Evolutionary conservation across 371 early-diverging fungal genomes (phyloP).

Genomic region (Rhizomucor pusillus): DNA sequence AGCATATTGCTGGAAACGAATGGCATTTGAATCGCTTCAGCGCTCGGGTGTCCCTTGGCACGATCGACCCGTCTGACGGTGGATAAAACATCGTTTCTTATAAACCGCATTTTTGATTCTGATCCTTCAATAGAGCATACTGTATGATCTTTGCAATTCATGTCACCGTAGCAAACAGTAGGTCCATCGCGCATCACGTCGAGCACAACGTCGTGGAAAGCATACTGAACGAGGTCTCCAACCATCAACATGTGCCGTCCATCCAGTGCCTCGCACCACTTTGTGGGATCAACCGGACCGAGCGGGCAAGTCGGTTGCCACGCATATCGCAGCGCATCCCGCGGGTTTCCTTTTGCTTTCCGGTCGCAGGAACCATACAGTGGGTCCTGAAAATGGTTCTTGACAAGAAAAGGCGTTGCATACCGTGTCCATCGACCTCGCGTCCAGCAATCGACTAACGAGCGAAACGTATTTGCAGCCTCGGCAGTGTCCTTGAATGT

Average conservation of each 20-base stretch:
- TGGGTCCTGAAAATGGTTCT: conserved; percentile 43
- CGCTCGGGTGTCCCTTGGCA: conserved; percentile 32
- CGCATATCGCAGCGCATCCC: conserved; percentile 4
- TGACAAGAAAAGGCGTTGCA: background rate
- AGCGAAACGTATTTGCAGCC: conserved; percentile 10
- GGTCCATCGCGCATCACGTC: conserved; percentile 48
- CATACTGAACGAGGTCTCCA: conserved; percentile 57
- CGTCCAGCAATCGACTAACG: conserved; percentile 19
- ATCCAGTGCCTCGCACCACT: conserved; percentile 34
- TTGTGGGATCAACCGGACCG: conserved; percentile 1
- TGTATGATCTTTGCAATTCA: conserved; percentile 55
- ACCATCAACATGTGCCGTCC: conserved; percentile 47
- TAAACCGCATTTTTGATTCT: conserved; percentile 32
- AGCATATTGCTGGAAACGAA: conserved; percentile 45
- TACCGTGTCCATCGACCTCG: conserved; percentile 5
- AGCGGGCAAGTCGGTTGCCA: conserved; percentile 13
- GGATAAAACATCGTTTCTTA: conserved; percentile 56
- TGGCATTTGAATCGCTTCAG: conserved; percentile 44
- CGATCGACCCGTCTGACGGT: conserved; percentile 32
- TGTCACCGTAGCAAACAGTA: conserved; percentile 55
- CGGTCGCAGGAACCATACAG: conserved; percentile 36
- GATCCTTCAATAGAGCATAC: conserved; percentile 23
- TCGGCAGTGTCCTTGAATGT: conserved; percentile 6
- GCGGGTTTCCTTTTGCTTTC: conserved; percentile 19
- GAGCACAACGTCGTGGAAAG: conserved; percentile 53